Evolutionary conservation across 495 filamentous ascomycete species (phyloP).

Genomic region (Collariella sp.): DNA sequence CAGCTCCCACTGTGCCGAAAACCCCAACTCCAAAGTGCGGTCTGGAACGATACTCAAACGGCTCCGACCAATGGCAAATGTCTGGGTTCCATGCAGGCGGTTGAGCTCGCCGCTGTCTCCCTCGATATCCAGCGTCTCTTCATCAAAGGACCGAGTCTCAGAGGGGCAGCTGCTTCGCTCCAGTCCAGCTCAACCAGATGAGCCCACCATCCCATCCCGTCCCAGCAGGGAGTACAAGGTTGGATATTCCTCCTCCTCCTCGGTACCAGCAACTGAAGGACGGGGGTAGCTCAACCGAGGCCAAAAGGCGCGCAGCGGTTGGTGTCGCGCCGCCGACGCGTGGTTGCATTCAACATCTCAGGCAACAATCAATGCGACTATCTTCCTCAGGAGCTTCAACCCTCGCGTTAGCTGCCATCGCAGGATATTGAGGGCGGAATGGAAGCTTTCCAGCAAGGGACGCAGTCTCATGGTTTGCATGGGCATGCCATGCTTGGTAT

Average conservation of each 20-base stretch:
- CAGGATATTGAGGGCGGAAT: not conserved
- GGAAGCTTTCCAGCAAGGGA: no score
- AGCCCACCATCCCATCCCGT: constrained; percentile 2
- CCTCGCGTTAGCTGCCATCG: not conserved
- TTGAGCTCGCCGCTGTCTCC: no score
- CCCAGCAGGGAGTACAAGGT: no score
- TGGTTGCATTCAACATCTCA: not conserved
- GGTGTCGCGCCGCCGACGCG: constrained; percentile 4
- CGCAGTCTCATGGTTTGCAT: not conserved
- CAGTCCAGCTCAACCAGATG: constrained; percentile 4
- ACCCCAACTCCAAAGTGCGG: no score
- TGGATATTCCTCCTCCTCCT: not conserved
- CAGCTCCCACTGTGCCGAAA: no score
- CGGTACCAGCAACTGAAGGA: not conserved
- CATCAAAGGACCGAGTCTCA: no score
- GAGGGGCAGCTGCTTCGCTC: not conserved
- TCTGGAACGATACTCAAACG: not conserved
- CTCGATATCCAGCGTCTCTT: no score
- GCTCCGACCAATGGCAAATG: not conserved
- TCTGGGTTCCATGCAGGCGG: not conserved
- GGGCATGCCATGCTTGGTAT: not conserved
- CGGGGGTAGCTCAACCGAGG: not conserved
- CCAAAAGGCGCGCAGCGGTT: not conserved
- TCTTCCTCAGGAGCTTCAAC: not conserved
- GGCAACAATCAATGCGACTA: constrained; percentile 3